phyloP scores from a whole-genome alignment of 257 asterid species.

The Solanum raphanifolium region DNA sequence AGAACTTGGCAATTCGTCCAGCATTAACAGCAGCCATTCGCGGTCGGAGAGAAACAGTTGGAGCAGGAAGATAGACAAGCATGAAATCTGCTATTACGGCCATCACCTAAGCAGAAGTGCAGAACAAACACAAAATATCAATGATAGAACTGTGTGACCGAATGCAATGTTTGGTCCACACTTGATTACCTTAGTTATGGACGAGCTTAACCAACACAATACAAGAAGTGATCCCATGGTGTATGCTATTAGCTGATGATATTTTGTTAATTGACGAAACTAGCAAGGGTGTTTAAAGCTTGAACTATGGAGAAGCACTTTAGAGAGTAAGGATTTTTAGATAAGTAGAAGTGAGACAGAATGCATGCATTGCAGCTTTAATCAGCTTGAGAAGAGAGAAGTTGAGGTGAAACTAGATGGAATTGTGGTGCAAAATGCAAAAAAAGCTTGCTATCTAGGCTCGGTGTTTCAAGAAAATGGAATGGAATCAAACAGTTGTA shows the following conservation, averaged over 20 bases:
- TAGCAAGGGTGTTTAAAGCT: not conserved
- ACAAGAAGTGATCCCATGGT: not conserved
- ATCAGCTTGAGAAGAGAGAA: not conserved
- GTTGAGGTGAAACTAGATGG: not conserved
- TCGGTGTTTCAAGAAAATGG: not conserved
- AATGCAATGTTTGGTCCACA: not conserved
- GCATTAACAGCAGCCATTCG: constrained; percentile 61
- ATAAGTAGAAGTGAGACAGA: not conserved
- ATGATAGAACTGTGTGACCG: not conserved
- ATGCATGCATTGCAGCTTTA: not conserved
- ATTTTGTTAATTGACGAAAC: not conserved
- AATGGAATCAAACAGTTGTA: not conserved
- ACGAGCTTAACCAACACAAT: not conserved
- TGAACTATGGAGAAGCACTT: not conserved
- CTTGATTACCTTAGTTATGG: not conserved
- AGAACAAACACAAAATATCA: constrained; percentile 3
- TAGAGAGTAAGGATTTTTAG: not conserved
- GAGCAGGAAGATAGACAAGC: constrained; percentile 98
- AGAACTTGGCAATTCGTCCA: constrained; percentile 70
- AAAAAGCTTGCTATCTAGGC: not conserved
- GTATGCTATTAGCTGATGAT: not conserved
- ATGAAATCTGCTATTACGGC: constrained; percentile 93
- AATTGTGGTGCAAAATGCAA: not conserved
- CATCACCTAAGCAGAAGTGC: constrained; percentile 46
- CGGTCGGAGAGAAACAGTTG: constrained; percentile 82